Conservation (phyloP, 2,329 filamentous ascomycete genomes). For the Monilinia laxa region DNA sequence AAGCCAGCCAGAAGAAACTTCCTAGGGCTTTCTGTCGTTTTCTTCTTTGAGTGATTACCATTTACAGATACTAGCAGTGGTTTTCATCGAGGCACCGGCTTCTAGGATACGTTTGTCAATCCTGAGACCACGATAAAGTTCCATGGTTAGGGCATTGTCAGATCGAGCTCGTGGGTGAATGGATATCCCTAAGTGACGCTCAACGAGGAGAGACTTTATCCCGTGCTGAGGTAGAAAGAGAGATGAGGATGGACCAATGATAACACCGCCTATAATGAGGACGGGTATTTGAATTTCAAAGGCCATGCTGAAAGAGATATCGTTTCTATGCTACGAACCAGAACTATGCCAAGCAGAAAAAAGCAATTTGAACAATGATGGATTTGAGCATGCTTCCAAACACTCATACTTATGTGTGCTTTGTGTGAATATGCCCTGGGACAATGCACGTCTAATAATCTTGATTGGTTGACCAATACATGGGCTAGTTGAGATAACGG, state of each 20-base stretch:
- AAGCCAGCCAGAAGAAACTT: conserved; percentile 27
- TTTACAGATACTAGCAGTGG: conserved; percentile 29
- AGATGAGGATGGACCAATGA: conserved; percentile 44
- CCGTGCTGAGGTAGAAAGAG: conserved; percentile 41
- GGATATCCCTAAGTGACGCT: conserved; percentile 42
- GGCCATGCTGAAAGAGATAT: not conserved
- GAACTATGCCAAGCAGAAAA: not conserved
- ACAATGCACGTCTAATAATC: not conserved
- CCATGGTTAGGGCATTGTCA: conserved; percentile 44
- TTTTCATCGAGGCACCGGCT: conserved; percentile 31
- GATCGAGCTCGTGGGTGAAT: conserved; percentile 43
- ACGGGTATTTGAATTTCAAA: conserved; percentile 31
- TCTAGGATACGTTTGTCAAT: conserved; percentile 33
- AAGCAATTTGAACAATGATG: not conserved
- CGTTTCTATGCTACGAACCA: not conserved
- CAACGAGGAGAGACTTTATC: conserved; percentile 42
- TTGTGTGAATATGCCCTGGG: too few species aligned
- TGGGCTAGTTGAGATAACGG: not conserved
- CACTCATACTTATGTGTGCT: not conserved
- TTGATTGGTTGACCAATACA: not conserved
- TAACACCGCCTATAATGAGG: conserved; percentile 44
- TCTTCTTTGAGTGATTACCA: conserved; percentile 29
- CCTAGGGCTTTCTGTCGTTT: conserved; percentile 31
- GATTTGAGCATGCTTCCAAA: not conserved
- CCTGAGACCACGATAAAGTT: conserved; percentile 40